Conservation (phyloP, 495 filamentous ascomycete genomes). For the Chlorociboria aeruginascens region DNA sequence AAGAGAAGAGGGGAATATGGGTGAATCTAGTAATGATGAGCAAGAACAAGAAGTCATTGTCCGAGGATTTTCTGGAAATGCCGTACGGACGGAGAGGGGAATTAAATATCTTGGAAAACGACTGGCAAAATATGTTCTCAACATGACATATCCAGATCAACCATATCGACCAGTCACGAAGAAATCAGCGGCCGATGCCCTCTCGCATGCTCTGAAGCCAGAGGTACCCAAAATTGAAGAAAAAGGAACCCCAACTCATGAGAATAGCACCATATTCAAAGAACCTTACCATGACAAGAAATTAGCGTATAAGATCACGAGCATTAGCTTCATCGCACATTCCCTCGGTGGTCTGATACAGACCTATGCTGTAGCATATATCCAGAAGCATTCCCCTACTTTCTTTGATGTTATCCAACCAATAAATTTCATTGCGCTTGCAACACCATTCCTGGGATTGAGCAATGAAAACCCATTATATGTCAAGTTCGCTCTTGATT, state of each 20-base stretch:
- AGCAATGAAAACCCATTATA: conserved; percentile 97
- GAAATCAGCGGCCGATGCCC: conserved; percentile 23
- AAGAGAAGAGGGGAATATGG: conserved; percentile 19
- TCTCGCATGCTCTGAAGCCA: conserved; percentile 23
- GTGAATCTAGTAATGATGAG: conserved; percentile 23
- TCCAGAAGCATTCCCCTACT: conserved; percentile 84
- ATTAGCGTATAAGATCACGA: conserved; percentile 76
- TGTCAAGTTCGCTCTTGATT: conserved; percentile 91
- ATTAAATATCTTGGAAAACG: conserved; percentile 96
- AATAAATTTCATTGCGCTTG: conserved; percentile 87
- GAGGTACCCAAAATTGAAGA: conserved; percentile 19
- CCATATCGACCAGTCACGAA: conserved; percentile 63
- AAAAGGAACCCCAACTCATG: conserved; percentile 31
- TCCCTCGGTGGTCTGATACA: conserved; percentile 87
- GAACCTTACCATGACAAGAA: conserved; percentile 24
- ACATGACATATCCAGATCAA: conserved; percentile 87
- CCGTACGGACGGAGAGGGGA: conserved; percentile 77
- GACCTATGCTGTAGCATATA: conserved; percentile 94
- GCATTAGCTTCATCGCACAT: conserved; percentile 92
- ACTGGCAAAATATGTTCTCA: conserved; percentile 78
- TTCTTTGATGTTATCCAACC: conserved; percentile 85
- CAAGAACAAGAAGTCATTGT: conserved; percentile 90
- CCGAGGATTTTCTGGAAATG: conserved; percentile 82
- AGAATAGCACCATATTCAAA: conserved; percentile 40
- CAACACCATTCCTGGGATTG: conserved; percentile 80